Conservation (phyloP, 495 filamentous ascomycete genomes). For the Articulospora tetracladia region DNA sequence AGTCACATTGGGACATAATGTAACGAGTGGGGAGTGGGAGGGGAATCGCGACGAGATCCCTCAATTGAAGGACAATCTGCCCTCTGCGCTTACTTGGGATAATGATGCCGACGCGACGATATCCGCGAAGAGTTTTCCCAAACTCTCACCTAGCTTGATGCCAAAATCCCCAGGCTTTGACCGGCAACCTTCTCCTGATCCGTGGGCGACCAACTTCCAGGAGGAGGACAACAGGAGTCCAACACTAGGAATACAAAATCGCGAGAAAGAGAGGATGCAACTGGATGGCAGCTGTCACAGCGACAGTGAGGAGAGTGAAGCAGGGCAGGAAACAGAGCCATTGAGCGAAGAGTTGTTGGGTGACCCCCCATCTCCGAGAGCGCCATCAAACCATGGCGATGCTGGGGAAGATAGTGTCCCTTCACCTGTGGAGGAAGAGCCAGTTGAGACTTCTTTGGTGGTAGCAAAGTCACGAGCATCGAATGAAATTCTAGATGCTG, state of each 20-base stretch:
- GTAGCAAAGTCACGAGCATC: not conserved
- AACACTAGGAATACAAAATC: not conserved
- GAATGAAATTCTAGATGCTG: not conserved
- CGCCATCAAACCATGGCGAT: not conserved
- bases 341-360: not conserved
- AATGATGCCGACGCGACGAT: not conserved
- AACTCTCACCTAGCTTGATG: not conserved
- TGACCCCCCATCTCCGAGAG: not conserved
- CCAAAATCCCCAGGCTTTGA: slow-evolving; percentile 14
- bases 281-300: not conserved
- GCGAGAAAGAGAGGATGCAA: not conserved
- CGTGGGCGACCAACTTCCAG: slow-evolving; percentile 25
- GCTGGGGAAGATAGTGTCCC: not conserved
- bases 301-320: not conserved
- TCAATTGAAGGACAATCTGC: not conserved
- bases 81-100: slow-evolving; percentile 1
- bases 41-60: not conserved
- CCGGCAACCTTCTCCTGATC: slow-evolving; percentile 49
- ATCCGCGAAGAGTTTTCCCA: not conserved
- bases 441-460: not conserved
- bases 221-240: not conserved
- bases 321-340: not conserved
- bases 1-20: slow-evolving; percentile 11
- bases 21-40: slow-evolving; percentile 7
- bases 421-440: not conserved